Evolutionary conservation across 2,329 filamentous ascomycete genomes (phyloP).

Genomic region (Clonostachys rosea): DNA sequence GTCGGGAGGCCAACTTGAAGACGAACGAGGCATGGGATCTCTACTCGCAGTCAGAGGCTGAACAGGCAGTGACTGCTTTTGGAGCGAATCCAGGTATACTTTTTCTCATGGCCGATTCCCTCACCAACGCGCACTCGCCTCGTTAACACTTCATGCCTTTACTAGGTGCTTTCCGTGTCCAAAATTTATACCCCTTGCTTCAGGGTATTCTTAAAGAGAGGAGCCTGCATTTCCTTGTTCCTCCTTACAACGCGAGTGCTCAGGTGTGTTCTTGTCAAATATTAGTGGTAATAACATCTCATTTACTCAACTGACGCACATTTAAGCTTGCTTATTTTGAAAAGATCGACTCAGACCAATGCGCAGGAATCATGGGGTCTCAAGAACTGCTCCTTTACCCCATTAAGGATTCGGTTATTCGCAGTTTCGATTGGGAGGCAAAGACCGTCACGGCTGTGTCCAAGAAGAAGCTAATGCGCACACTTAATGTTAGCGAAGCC

Average conservation of each 20-base stretch:
- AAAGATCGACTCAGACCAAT: constrained; percentile 59
- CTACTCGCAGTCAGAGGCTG: constrained; percentile 77
- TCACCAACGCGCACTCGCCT: constrained; percentile 10
- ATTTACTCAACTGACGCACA: constrained; percentile 6
- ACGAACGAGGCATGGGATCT: constrained; percentile 81
- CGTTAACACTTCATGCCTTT: not conserved
- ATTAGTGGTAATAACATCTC: not conserved
- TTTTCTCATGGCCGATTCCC: constrained; percentile 1
- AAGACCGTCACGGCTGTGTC: constrained; percentile 58
- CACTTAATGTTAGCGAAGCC: constrained; percentile 57
- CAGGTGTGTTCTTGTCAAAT: constrained; percentile 53
- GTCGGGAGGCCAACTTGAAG: constrained; percentile 60
- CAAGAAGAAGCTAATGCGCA: constrained; percentile 66
- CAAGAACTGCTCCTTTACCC: constrained; percentile 84
- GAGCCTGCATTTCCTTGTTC: constrained; percentile 71
- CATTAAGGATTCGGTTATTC: constrained; percentile 70
- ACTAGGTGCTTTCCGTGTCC: constrained; percentile 64
- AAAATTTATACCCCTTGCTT: constrained; percentile 72
- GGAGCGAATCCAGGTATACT: constrained; percentile 66
- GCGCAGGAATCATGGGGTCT: constrained; percentile 76
- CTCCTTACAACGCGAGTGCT: constrained; percentile 82
- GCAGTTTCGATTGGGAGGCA: constrained; percentile 62
- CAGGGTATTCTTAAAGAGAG: constrained; percentile 68
- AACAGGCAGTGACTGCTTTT: constrained; percentile 81
- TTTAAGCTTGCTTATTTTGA: constrained; percentile 73